Conservation (phyloP, 164 flowering plant species). For the Dillenia turbinata region DNA sequence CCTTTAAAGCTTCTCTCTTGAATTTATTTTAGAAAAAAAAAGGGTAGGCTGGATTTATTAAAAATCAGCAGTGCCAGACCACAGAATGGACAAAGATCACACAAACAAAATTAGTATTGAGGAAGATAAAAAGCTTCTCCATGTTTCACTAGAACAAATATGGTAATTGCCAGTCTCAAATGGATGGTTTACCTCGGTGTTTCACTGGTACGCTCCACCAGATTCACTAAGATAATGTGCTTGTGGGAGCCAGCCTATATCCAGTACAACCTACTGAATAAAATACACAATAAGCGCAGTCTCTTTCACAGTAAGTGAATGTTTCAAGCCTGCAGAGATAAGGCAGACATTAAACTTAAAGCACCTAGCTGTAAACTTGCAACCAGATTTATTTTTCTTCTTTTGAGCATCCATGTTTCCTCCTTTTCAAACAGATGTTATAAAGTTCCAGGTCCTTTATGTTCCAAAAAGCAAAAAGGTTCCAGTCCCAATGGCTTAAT, state of each 20-base stretch:
- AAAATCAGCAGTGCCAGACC: neutral
- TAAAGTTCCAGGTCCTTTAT: too few species aligned
- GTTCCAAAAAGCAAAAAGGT: too few species aligned
- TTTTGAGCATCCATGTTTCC: too few species aligned
- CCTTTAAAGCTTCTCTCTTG: too few species aligned
- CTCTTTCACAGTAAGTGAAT: neutral
- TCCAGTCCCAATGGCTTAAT: too few species aligned
- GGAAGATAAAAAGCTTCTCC: too few species aligned
- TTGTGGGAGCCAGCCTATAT: conserved; percentile 62
- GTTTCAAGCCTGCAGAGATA: neutral
- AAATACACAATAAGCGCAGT: neutral
- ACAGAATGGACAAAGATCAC: too few species aligned
- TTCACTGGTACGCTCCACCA: conserved; percentile 49
- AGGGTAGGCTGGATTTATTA: neutral
- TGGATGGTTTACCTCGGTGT: conserved; percentile 36
- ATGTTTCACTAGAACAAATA: neutral
- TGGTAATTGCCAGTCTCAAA: neutral
- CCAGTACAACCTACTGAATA: conserved; percentile 50
- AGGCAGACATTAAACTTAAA: neutral
- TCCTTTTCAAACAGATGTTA: too few species aligned
- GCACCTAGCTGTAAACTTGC: neutral
- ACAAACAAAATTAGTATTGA: too few species aligned
- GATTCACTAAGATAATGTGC: conserved; percentile 58
- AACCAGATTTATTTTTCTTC: neutral
- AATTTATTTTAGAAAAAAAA: neutral